These are phyloP conservation scores for Elasticomyces elasticus DNA, from an alignment of 495 filamentous ascomycete species.

Conservation along the genomic window DNA sequence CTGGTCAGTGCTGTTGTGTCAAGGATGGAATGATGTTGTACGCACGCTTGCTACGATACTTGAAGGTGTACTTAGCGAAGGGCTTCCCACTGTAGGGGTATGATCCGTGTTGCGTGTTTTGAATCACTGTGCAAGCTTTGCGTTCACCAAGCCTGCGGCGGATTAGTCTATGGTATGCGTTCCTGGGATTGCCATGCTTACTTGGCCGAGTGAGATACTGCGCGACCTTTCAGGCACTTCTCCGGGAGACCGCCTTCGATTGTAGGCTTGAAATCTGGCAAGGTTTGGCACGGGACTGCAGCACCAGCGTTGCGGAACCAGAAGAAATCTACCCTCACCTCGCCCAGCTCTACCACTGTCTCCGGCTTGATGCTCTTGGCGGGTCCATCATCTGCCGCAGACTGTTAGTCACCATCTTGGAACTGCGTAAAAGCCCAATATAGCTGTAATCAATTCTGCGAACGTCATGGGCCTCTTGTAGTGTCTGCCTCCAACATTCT, in stretches of 20 bases:
- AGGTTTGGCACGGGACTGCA: background rate
- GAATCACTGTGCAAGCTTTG: background rate
- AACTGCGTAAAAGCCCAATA: no score
- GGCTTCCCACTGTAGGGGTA: slow-evolving; percentile 9
- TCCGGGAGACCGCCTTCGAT: slow-evolving; percentile 3
- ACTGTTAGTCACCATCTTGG: background rate
- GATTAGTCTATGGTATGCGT: background rate
- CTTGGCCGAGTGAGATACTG: slow-evolving; percentile 11
- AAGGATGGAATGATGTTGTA: background rate
- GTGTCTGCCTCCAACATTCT: background rate
- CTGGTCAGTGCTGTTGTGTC: background rate
- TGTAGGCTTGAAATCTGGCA: background rate
- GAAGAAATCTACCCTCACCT: background rate
- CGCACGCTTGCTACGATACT: slow-evolving; percentile 19
- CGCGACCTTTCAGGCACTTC: slow-evolving; percentile 21
- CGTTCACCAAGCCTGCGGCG: background rate
- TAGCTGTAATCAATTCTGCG: no score
- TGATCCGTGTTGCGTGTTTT: background rate
- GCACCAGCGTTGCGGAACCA: background rate
- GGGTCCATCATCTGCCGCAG: background rate
- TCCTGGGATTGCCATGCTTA: background rate
- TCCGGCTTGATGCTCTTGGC: background rate
- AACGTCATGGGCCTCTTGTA: background rate
- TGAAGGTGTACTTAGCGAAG: slow-evolving; percentile 17
- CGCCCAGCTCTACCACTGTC: background rate